These are phyloP conservation scores for Penicillium crustosum DNA, from an alignment of 2,329 filamentous ascomycete genomes.

Conservation along the genomic window DNA sequence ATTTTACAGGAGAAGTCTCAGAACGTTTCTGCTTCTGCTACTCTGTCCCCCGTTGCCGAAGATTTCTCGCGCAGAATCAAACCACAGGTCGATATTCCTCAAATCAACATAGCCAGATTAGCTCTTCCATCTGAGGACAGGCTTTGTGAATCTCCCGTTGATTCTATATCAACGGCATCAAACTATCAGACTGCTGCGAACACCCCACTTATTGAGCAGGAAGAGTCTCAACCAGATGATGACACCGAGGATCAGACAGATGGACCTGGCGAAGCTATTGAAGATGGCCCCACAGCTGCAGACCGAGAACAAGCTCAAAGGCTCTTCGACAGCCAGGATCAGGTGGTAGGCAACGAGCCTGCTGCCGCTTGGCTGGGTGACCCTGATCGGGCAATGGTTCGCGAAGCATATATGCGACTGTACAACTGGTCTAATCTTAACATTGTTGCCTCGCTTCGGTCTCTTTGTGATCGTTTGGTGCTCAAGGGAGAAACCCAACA, in stretches of 20 bases:
- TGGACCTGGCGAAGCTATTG: constrained; percentile 17
- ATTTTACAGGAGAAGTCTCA: constrained; percentile 19
- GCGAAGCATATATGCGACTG: constrained; percentile 83
- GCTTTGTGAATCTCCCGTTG: constrained; percentile 31
- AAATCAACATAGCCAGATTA: constrained; percentile 29
- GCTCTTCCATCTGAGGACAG: constrained; percentile 26
- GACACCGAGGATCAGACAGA: constrained; percentile 20
- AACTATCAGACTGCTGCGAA: constrained; percentile 48
- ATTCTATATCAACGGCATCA: constrained; percentile 41
- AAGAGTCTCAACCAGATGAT: constrained; percentile 26
- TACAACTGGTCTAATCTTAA: constrained; percentile 83
- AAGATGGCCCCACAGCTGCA: constrained; percentile 53
- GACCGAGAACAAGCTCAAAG: constrained; percentile 76
- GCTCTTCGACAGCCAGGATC: constrained; percentile 78
- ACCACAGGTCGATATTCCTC: constrained; percentile 21
- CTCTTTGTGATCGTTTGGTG: constrained; percentile 76
- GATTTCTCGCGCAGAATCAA: constrained; percentile 26
- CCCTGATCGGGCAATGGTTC: constrained; percentile 53
- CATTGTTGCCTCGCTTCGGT: constrained; percentile 73
- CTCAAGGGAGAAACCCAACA: constrained; percentile 94
- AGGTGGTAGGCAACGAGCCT: constrained; percentile 73
- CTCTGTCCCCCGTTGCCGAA: constrained; percentile 31
- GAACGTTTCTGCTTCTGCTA: constrained; percentile 15
- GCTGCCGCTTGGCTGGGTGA: constrained; percentile 85
- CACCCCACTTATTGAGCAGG: constrained; percentile 39